phyloP scores from a whole-genome alignment of 2,329 filamentous ascomycete genomes.

The Leptographium procerum region DNA sequence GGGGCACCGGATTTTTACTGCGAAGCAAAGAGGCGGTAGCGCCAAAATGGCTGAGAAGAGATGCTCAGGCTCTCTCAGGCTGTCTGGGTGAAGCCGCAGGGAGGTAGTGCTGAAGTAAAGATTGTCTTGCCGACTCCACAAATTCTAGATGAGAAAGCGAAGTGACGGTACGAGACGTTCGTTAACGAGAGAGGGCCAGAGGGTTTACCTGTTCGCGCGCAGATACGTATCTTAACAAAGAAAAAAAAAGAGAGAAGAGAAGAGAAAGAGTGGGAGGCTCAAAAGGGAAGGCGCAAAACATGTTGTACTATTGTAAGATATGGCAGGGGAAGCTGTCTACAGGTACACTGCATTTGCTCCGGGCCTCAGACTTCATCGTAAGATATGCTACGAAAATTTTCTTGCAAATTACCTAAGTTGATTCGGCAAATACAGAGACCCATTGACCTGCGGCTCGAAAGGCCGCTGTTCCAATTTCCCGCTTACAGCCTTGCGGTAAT shows the following conservation, averaged over 20 bases:
- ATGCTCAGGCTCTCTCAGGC: not conserved
- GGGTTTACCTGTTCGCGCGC: not conserved
- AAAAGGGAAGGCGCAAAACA: not conserved
- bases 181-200: not conserved
- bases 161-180: not conserved
- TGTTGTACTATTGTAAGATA: no score
- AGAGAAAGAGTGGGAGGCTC: not conserved
- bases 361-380: not conserved
- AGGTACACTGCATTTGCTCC: not conserved
- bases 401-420: constrained; percentile 1
- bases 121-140: not conserved
- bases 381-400: constrained; percentile 2
- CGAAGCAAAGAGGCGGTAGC: not conserved
- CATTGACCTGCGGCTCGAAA: not conserved
- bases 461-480: not conserved
- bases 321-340: not conserved
- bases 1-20: not conserved
- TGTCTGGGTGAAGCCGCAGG: not conserved
- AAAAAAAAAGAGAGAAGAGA: not conserved
- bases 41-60: not conserved
- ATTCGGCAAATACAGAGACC: not conserved
- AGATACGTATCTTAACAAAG: not conserved
- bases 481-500: constrained; percentile 1
- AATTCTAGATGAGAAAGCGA: not conserved
- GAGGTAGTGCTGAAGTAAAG: not conserved